These are phyloP conservation scores for Neurospora sp. DNA, from an alignment of 495 filamentous ascomycete genomes.

Conservation along the genomic window DNA sequence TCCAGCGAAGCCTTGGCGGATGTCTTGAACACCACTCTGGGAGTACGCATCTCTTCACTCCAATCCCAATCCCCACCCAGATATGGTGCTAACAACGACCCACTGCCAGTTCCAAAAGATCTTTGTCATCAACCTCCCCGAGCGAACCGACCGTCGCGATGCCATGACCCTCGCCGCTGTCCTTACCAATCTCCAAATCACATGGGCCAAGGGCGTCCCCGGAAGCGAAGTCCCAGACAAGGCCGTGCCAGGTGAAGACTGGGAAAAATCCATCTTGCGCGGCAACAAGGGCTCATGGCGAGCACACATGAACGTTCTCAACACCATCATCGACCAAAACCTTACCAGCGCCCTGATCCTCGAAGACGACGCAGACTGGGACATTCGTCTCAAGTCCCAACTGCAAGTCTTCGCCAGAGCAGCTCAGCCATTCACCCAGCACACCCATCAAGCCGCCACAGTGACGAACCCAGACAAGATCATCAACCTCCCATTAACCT, in stretches of 20 bases:
- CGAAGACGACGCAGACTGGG: slow-evolving; percentile 45
- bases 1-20: not conserved
- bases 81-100: not conserved
- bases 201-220: slow-evolving; percentile 43
- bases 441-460: not conserved
- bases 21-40: slow-evolving; percentile 21
- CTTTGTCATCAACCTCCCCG: slow-evolving; percentile 51
- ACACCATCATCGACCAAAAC: slow-evolving; percentile 23
- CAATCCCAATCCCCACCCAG: too few relatives aligned
- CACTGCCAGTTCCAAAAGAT: slow-evolving; percentile 46
- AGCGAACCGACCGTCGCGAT: slow-evolving; percentile 53
- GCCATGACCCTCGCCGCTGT: slow-evolving; percentile 44
- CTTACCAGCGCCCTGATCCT: slow-evolving; percentile 34
- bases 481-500: not conserved
- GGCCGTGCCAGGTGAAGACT: slow-evolving; percentile 15
- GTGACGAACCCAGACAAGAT: not conserved
- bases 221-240: slow-evolving; percentile 31
- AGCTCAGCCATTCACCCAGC: slow-evolving; percentile 20
- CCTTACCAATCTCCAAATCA: slow-evolving; percentile 40
- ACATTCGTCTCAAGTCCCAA: slow-evolving; percentile 33
- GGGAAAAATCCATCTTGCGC: slow-evolving; percentile 6
- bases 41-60: slow-evolving; percentile 10
- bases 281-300: slow-evolving; percentile 37
- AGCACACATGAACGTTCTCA: slow-evolving; percentile 35
- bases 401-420: slow-evolving; percentile 29